These are phyloP conservation scores for Aspergillus avenaceus DNA, from an alignment of 495 filamentous ascomycete species.

Conservation along the genomic window DNA sequence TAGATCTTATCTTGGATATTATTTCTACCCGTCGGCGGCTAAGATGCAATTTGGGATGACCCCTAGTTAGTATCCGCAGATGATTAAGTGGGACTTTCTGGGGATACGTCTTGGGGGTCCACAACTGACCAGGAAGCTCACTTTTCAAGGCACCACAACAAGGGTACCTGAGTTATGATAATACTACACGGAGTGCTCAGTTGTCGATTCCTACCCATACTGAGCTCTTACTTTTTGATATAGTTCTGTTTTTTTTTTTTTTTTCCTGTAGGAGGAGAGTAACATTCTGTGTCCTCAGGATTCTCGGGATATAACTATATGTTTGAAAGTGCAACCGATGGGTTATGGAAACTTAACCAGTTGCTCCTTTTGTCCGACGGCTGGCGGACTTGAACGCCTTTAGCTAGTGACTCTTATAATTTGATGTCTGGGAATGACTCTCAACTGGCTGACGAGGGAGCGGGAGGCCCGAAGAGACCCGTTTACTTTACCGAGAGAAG, in stretches of 20 bases:
- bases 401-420: too few species aligned
- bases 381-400: too few species aligned
- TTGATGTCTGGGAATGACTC: background rate
- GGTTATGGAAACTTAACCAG: too few species aligned
- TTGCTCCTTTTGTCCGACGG: background rate
- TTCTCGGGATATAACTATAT: too few species aligned
- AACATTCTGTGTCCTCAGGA: too few species aligned
- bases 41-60: background rate
- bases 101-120: background rate
- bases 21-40: background rate
- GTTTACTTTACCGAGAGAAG: background rate
- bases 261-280: too few species aligned
- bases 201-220: too few species aligned
- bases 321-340: too few species aligned
- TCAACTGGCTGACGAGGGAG: background rate
- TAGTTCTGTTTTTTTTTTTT: too few species aligned
- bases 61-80: background rate
- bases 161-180: background rate
- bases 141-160: background rate
- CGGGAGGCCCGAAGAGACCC: conserved; percentile 15
- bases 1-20: background rate
- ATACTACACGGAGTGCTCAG: too few species aligned
- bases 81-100: conserved; percentile 7
- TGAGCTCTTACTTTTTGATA: background rate
- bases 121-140: background rate